phyloP scores from a whole-genome alignment of 1,139 yeast species.

The Hyphopichia buzzinii region DNA sequence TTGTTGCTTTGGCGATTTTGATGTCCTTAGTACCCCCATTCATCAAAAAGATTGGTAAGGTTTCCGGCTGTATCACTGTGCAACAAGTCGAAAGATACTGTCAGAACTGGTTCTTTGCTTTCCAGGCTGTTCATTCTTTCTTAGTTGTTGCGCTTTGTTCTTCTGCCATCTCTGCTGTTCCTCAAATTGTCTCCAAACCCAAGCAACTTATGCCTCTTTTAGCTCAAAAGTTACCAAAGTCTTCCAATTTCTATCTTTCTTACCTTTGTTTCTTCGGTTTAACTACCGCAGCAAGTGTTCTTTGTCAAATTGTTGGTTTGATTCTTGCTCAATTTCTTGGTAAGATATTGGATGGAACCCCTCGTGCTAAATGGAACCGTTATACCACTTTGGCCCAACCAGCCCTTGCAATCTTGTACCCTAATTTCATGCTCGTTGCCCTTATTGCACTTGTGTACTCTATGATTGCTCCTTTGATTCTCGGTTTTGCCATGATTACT shows the following conservation, averaged over 20 bases:
- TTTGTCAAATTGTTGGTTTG: conserved; percentile 42
- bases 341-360: conserved; percentile 44
- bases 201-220: conserved; percentile 52
- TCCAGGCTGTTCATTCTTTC: conserved; percentile 84
- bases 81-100: conserved; percentile 78
- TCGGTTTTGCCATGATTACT: conserved; percentile 48
- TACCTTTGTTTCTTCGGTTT: conserved; percentile 49
- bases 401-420: conserved; percentile 39
- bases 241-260: conserved; percentile 68
- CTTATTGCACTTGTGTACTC: conserved; percentile 41
- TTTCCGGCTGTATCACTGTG: conserved; percentile 67
- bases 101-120: conserved; percentile 84
- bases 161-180: conserved; percentile 70
- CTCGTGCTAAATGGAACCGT: conserved; percentile 49
- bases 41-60: conserved; percentile 62
- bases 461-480: conserved; percentile 43
- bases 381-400: conserved; percentile 43
- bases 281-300: conserved; percentile 35
- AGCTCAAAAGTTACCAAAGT: conserved; percentile 61
- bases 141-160: conserved; percentile 79
- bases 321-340: conserved; percentile 48
- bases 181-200: conserved; percentile 55
- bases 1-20: conserved; percentile 74
- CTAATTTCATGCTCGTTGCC: conserved; percentile 37
- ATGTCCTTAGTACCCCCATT: conserved; percentile 78